phyloP scores from a whole-genome alignment of 176 grass and related monocot species.

The Aegilops tauschii region DNA sequence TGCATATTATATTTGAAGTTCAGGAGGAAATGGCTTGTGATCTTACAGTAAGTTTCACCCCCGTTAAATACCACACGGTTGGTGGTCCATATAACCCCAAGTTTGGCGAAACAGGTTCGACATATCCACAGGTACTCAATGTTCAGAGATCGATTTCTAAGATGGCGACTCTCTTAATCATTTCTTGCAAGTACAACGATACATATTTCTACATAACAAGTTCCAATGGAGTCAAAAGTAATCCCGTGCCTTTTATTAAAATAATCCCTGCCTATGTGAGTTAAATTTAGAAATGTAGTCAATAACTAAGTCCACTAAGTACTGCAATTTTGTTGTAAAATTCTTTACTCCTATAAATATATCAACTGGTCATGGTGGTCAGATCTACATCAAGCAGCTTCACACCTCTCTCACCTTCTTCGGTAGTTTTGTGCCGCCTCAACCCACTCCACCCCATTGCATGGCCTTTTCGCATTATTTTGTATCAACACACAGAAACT shows the following conservation, averaged over 20 bases:
- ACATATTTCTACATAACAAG: slow-evolving; percentile 2
- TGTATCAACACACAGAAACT: not conserved
- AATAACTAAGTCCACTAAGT: not conserved
- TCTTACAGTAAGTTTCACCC: not conserved
- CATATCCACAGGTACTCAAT: not conserved
- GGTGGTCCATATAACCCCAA: not conserved
- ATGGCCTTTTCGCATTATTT: not conserved
- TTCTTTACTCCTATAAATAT: not conserved
- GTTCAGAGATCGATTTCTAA: not conserved
- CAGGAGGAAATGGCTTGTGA: not conserved
- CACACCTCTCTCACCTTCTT: not conserved
- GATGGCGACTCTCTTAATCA: not conserved
- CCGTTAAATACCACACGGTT: not conserved
- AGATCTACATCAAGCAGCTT: not conserved
- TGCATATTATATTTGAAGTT: not conserved
- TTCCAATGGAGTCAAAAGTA: slow-evolving; percentile 7
- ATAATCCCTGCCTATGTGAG: not conserved
- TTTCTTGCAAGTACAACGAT: not conserved
- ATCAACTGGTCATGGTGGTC: not conserved
- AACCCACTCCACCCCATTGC: not conserved
- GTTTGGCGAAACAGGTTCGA: slow-evolving; percentile 4
- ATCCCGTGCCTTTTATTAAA: not conserved
- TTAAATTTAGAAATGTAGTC: slow-evolving; percentile 14
- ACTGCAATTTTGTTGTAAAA: not conserved
- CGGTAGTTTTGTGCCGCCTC: not conserved